Base-by-base conservation (phyloP, 371 early-diverging fungal genomes). In the Mortierella sp. region DNA sequence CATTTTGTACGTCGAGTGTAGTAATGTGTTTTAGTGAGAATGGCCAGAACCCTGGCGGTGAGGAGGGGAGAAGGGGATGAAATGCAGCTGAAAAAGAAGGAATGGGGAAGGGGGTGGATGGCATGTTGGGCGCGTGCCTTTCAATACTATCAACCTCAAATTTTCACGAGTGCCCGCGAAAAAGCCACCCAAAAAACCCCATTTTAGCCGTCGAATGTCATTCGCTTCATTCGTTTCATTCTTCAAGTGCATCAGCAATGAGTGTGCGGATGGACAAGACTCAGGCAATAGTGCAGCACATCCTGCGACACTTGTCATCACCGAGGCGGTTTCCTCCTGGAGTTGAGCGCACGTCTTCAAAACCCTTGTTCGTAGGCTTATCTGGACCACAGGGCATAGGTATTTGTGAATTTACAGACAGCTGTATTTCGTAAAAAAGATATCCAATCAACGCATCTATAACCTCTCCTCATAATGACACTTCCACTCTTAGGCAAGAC, bases 371-470 rank as follows among this genome's bases (percentile, higher is more conserved):
- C 3, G 89, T 93, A 6, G 94, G 93, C 5, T 74, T 94, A 51
- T 90, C 89, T 12, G 95, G 95, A 0, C 92, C 94, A 43, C 96
- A 94, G 78, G 95, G 95, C 23, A 91, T 91, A 69, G 93, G 90
- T 82, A 82, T 23, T 9, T 17, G 19, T 64, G 42, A 4, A 40
- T 19, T 37, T 51, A 13, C 80, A 62, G 29, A 13, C 80, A 62
- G 29, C 58, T 72, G 51, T 43, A 26, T 22, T 23, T 28, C 8
- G 2, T 51, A 15, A 47, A 19, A 32, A 2, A 61, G 62, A n/a
- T 12, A 23, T 10, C 13, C 53, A 28, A 51, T 10, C 53, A 51
- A 43, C 8, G n/a, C 19, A 17, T 7, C 42, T 54, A 22, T n/a
- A 7, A n/a, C 70, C 13, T 12, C n/a, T 32, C n/a, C 32, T 53